These are phyloP conservation scores for Elasticomyces elasticus DNA, from an alignment of 495 filamentous ascomycete genomes.

Conservation along the genomic window DNA sequence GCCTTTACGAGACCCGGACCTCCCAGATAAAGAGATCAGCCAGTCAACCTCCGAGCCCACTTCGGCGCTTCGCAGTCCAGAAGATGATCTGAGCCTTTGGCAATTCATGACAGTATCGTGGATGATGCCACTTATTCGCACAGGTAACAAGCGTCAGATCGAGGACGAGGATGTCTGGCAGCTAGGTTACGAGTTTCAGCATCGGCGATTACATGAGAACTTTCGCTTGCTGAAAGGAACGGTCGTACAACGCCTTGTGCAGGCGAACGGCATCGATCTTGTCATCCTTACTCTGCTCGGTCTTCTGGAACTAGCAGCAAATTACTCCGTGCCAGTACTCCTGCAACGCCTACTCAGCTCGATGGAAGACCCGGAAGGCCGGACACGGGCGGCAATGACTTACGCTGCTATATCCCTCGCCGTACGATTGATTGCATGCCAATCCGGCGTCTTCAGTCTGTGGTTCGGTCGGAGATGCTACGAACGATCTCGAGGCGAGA, in stretches of 20 bases:
- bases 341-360: conserved; percentile 61
- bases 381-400: conserved; percentile 48
- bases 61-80: conserved; percentile 58
- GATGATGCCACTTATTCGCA: conserved; percentile 61
- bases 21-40: conserved; percentile 54
- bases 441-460: conserved; percentile 57
- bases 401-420: conserved; percentile 56
- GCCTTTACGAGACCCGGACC: conserved; percentile 55
- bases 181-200: conserved; percentile 66
- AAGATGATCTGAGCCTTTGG: conserved; percentile 68
- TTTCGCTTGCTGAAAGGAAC: conserved; percentile 66
- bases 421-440: conserved; percentile 49
- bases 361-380: conserved; percentile 44
- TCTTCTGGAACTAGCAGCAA: conserved; percentile 50
- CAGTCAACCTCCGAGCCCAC: conserved; percentile 47
- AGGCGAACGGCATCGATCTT: conserved; percentile 68
- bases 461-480: conserved; percentile 71
- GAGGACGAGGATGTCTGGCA: conserved; percentile 72
- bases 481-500: conserved; percentile 69
- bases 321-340: conserved; percentile 56
- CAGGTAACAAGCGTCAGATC: conserved; percentile 52
- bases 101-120: conserved; percentile 77
- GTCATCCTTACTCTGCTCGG: conserved; percentile 53
- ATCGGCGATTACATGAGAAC: conserved; percentile 54
- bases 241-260: conserved; percentile 54